phyloP scores from a whole-genome alignment of 176 grass and related monocot genomes.

The Zea mays region DNA sequence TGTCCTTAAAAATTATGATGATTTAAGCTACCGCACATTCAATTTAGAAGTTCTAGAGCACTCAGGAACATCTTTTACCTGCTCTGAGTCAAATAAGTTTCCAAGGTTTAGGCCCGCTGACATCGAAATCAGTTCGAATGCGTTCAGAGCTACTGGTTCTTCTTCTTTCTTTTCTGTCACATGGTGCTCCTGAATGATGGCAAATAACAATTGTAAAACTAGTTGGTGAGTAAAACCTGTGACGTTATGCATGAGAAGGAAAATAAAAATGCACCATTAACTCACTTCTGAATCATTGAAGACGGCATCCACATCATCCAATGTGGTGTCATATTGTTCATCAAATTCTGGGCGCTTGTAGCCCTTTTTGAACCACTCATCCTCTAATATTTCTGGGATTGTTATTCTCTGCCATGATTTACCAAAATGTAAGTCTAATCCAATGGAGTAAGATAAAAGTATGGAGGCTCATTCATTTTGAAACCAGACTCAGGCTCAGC shows the following conservation, averaged over 20 bases:
- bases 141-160: constrained; percentile 85
- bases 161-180: constrained; percentile 90
- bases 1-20: neutral
- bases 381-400: constrained; percentile 87
- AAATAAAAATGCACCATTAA: constrained; percentile 16
- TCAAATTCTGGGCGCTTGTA: constrained; percentile 78
- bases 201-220: constrained; percentile 21
- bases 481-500: neutral
- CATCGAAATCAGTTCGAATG: constrained; percentile 95
- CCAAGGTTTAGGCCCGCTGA: constrained; percentile 86
- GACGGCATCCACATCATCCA: constrained; percentile 87
- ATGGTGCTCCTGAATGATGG: constrained; percentile 57
- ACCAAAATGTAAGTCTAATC: constrained; percentile 15
- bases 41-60: constrained; percentile 20
- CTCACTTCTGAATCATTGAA: constrained; percentile 95
- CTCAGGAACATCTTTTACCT: constrained; percentile 42
- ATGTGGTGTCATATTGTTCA: constrained; percentile 64
- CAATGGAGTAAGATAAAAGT: neutral
- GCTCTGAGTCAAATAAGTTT: constrained; percentile 86
- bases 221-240: neutral
- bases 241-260: constrained; percentile 2
- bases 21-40: neutral
- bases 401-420: constrained; percentile 67
- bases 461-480: neutral
- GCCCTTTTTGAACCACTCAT: constrained; percentile 90